Conservation (phyloP, 179 eudicot species). For the Camellia oleifera region DNA sequence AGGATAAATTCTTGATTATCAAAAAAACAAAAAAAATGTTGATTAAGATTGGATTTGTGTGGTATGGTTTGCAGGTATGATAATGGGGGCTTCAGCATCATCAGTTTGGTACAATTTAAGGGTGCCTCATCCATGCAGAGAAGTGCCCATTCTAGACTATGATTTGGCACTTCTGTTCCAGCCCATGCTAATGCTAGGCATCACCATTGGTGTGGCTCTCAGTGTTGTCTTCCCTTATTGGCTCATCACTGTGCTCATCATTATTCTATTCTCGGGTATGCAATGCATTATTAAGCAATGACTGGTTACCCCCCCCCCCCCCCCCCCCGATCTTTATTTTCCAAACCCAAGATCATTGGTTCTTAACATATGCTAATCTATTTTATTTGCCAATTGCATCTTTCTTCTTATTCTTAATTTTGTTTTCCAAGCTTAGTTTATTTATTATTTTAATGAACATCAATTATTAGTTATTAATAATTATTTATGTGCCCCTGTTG, state of each 20-base stretch:
- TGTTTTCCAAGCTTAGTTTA: neutral
- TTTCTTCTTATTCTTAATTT: neutral
- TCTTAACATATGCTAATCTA: neutral
- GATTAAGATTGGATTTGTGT: slow-evolving; percentile 1
- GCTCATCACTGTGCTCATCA: slow-evolving; percentile 94
- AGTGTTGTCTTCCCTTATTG: slow-evolving; percentile 97
- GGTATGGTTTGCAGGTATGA: slow-evolving; percentile 69
- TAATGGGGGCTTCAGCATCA: slow-evolving; percentile 96
- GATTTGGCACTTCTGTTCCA: slow-evolving; percentile 93
- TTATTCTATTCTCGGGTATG: slow-evolving; percentile 77
- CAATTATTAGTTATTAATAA: neutral
- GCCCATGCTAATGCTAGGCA: slow-evolving; percentile 98
- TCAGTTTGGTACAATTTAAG: slow-evolving; percentile 95
- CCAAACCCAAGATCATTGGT: neutral
- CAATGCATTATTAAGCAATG: slow-evolving; percentile 5
- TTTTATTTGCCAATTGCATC: neutral
- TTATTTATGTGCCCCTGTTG: neutral
- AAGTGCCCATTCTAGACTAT: slow-evolving; percentile 85
- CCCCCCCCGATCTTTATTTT: neutral
- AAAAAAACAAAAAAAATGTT: neutral
- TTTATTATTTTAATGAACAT: neutral
- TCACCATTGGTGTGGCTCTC: slow-evolving; percentile 88
- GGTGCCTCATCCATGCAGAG: slow-evolving; percentile 88
- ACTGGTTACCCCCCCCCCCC: neutral
- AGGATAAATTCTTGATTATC: no score